These are phyloP conservation scores for Podospora pseudocomata DNA, from an alignment of 495 filamentous ascomycete genomes.

Conservation along the genomic window DNA sequence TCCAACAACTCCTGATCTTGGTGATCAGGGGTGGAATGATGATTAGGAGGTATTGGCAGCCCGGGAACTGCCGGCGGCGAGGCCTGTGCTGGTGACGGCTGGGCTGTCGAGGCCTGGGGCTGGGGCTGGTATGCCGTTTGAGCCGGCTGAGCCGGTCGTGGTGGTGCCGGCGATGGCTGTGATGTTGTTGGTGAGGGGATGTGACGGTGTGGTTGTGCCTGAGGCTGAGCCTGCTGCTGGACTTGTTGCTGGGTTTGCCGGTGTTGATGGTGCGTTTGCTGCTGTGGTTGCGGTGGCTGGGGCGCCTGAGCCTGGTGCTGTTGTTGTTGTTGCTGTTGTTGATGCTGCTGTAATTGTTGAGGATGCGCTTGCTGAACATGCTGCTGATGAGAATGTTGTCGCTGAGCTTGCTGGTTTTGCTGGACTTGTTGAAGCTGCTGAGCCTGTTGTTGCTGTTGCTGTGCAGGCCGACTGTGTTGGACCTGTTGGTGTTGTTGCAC, in stretches of 20 bases:
- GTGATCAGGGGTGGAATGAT: conserved; percentile 1
- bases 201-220: not conserved
- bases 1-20: not conserved
- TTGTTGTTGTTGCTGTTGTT: conserved; percentile 20
- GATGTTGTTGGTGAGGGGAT: not conserved
- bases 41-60: not conserved
- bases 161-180: not conserved
- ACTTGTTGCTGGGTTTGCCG: not conserved
- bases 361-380: conserved; percentile 28
- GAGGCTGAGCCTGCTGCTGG: not conserved
- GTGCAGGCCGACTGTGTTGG: not conserved
- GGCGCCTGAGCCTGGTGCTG: conserved; percentile 31
- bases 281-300: conserved; percentile 32
- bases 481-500: conserved; percentile 14
- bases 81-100: not conserved
- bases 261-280: not conserved
- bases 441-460: not conserved
- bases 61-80: not conserved
- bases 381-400: not conserved
- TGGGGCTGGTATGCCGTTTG: not conserved
- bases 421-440: not conserved
- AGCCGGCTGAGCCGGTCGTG: not conserved
- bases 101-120: not conserved
- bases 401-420: not conserved
- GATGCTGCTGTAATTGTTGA: conserved; percentile 34